These are phyloP conservation scores for Drechslerella stenobrocha DNA, from an alignment of 2,329 filamentous ascomycete genomes.

Conservation along the genomic window DNA sequence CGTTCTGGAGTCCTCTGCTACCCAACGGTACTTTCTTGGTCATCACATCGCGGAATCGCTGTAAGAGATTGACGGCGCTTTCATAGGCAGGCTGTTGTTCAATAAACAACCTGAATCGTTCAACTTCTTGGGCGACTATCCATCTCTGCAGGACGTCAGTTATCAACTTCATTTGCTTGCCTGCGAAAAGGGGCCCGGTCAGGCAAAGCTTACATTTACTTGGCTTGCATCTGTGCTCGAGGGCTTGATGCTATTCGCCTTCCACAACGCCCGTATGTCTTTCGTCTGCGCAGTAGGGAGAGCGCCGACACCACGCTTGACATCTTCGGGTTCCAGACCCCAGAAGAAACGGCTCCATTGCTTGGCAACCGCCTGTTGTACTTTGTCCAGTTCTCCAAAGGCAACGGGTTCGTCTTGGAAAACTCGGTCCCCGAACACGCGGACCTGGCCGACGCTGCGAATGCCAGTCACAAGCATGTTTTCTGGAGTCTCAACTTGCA, in stretches of 20 bases:
- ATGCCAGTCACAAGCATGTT: neutral
- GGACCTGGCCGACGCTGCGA: neutral
- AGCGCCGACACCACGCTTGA: neutral
- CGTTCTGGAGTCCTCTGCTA: neutral
- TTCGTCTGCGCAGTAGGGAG: neutral
- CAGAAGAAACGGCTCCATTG: neutral
- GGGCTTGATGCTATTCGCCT: neutral
- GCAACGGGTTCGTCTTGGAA: neutral
- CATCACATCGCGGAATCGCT: neutral
- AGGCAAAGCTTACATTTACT: neutral
- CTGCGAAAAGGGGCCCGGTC: too few relatives aligned
- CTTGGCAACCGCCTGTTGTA: neutral
- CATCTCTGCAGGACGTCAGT: neutral
- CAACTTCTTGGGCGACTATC: neutral
- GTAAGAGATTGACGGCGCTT: neutral
- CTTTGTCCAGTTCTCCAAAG: neutral
- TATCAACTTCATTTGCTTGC: too few relatives aligned
- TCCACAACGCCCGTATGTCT: neutral
- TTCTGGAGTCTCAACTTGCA: neutral
- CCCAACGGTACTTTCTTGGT: neutral
- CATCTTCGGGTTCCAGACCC: neutral
- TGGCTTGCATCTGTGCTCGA: neutral
- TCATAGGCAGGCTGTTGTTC: neutral
- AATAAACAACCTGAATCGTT: neutral
- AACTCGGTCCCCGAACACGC: neutral